Base-by-base conservation (phyloP, 169 alveolate genomes). In the Plasmodium chabaudi region DNA sequence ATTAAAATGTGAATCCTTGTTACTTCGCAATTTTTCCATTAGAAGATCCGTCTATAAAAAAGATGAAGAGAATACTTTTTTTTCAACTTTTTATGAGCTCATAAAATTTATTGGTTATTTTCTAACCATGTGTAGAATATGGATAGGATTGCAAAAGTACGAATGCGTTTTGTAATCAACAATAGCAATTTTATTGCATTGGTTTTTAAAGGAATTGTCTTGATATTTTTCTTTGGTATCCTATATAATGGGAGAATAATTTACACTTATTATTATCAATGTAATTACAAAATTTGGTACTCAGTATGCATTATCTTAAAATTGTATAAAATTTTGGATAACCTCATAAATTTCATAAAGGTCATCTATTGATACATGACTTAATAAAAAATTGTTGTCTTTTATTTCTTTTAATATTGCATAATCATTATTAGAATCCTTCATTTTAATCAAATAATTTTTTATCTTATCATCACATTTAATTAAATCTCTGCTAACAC, bases 281-380 rank as follows among this genome's bases (percentile, higher is more conserved):
- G 46, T 73, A 64, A 59, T 27, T 44, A 51, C 6, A 51, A 51
- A 51, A n/a, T 57, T 57, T 34, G 42, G 0, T 34, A 34, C 5
- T 34, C 7, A 3, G 42, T 34, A 0, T 34, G 7, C 7, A 34
- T 15, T 51, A 51, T 6, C 13, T 19, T 5, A 23, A 46, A 69
- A 15, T 39, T 56, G 44, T 5, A 12, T 15, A 19, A 15, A 42
- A 23, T 19, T 46, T 34, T 34, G 6, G 4, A 34, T 34, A 53
- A 79, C 89, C 89, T 79, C 89, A 67, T 47, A 79, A 47, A 79
- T 79, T 79, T 79, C 89, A 59, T 67, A 79, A 19, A 79, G 53
- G 9, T 79, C 89, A n/a, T 79, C 89, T 67, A 79, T 17, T 47
- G 68, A 65, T 53, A 79, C 27, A 10, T 79, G 64, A 27, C 60